phyloP scores from a whole-genome alignment of 805 yeast species.

The Saccharomyces cerevisiae region DNA sequence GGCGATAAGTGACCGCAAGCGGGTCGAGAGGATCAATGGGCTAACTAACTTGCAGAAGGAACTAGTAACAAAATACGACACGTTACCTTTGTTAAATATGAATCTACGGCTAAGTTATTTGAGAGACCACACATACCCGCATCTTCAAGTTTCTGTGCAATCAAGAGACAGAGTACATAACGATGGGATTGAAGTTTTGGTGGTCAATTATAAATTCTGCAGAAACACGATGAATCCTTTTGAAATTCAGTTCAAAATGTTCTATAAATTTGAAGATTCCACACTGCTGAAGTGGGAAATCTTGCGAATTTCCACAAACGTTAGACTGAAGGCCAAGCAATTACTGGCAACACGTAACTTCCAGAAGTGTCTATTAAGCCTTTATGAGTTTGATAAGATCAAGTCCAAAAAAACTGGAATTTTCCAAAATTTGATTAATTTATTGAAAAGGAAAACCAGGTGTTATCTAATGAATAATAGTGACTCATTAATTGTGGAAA shows the following conservation, averaged over 20 bases:
- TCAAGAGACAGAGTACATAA: not conserved
- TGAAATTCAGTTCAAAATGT: not conserved
- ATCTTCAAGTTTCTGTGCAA: not conserved
- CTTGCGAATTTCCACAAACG: not conserved
- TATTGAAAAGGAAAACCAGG: not conserved
- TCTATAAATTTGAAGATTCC: not conserved
- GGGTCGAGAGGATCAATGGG: conserved; percentile 12
- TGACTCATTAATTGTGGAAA: not conserved
- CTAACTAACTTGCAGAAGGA: conserved; percentile 13
- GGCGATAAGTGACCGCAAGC: not conserved
- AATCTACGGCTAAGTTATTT: conserved; percentile 15
- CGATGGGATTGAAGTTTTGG: not conserved
- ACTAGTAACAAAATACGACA: conserved; percentile 19
- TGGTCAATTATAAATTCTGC: not conserved
- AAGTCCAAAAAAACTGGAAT: not conserved
- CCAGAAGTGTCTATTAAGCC: not conserved
- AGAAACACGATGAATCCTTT: not conserved
- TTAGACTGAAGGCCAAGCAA: not conserved
- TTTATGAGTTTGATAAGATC: not conserved
- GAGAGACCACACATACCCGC: not conserved
- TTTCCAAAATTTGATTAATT: not conserved
- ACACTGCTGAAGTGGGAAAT: not conserved
- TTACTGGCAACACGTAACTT: not conserved
- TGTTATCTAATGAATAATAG: not conserved
- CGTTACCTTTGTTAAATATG: conserved; percentile 23